These are phyloP conservation scores for Solanum sitiens DNA, from an alignment of 257 asterid genomes.

Conservation along the genomic window DNA sequence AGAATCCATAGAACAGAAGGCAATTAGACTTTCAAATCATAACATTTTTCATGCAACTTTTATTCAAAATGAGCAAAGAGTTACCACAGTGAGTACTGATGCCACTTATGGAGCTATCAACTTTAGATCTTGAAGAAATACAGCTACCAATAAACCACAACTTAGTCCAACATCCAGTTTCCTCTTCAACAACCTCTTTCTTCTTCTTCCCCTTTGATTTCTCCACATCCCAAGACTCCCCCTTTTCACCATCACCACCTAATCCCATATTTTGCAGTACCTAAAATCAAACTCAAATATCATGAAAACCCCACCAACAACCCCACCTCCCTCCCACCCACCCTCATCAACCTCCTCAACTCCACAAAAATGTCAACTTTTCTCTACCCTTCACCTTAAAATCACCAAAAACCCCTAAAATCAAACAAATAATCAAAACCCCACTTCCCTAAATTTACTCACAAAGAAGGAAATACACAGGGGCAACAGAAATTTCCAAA, in stretches of 20 bases:
- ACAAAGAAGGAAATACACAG: background rate
- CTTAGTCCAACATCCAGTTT: slow-evolving; percentile 68
- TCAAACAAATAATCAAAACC: background rate
- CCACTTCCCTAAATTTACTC: background rate
- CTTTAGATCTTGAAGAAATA: slow-evolving; percentile 96
- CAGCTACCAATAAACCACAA: slow-evolving; percentile 71
- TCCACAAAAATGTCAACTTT: background rate
- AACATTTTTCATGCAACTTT: background rate
- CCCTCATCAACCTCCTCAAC: background rate
- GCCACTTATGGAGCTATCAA: slow-evolving; percentile 88
- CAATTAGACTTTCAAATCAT: background rate
- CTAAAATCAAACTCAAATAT: slow-evolving; percentile 25
- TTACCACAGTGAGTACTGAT: slow-evolving; percentile 71
- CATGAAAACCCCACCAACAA: slow-evolving; percentile 5
- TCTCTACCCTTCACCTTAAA: background rate
- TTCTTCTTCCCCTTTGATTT: slow-evolving; percentile 31
- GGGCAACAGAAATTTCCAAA: background rate
- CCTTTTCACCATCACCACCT: slow-evolving; percentile 28
- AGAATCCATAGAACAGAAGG: background rate
- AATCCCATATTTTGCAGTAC: slow-evolving; percentile 52
- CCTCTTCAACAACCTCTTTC: slow-evolving; percentile 23
- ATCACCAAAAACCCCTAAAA: background rate
- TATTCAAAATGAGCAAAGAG: background rate
- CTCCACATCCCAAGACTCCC: slow-evolving; percentile 39
- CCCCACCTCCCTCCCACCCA: background rate